phyloP scores from a whole-genome alignment of 2,329 filamentous ascomycete species.

The Alternaria brassicicola region DNA sequence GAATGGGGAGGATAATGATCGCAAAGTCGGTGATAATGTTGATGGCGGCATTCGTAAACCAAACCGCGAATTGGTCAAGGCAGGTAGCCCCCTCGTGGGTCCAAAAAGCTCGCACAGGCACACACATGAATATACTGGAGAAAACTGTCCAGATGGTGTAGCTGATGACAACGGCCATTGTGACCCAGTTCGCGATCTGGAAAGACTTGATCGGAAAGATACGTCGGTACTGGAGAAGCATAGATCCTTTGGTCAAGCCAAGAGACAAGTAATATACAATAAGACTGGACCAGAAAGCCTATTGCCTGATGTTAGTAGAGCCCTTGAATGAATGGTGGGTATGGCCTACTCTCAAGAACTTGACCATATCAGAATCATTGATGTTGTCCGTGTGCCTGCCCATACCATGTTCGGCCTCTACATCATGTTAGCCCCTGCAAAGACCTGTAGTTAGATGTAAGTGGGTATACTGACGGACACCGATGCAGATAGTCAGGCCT shows the following conservation, averaged over 20 bases:
- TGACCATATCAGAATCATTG: slow-evolving; percentile 17
- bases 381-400: slow-evolving; percentile 31
- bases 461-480: slow-evolving; percentile 29
- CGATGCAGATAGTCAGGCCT: slow-evolving; percentile 37
- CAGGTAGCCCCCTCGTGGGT: slow-evolving; percentile 37
- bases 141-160: slow-evolving; percentile 43
- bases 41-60: slow-evolving; percentile 32
- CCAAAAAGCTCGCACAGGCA: slow-evolving; percentile 45
- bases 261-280: slow-evolving; percentile 44
- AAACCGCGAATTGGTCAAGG: slow-evolving; percentile 40
- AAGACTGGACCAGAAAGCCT: slow-evolving; percentile 44
- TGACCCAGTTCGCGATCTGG: slow-evolving; percentile 28
- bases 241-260: slow-evolving; percentile 41
- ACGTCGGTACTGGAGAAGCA: slow-evolving; percentile 42
- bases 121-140: slow-evolving; percentile 42
- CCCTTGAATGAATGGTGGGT: not conserved
- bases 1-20: slow-evolving; percentile 45
- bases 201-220: slow-evolving; percentile 41
- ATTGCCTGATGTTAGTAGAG: not conserved
- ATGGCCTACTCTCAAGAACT: slow-evolving; percentile 33
- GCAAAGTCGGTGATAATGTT: slow-evolving; percentile 45
- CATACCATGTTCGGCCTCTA: slow-evolving; percentile 43
- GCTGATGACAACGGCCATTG: slow-evolving; percentile 33
- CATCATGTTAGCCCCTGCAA: slow-evolving; percentile 12
- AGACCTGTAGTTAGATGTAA: no score